A percentile compares a stretch with the other conserved stretches of the same genome.
phyloP scores from a whole-genome alignment of 345 rosid genomes.

The Eucalyptus pumila region DNA sequence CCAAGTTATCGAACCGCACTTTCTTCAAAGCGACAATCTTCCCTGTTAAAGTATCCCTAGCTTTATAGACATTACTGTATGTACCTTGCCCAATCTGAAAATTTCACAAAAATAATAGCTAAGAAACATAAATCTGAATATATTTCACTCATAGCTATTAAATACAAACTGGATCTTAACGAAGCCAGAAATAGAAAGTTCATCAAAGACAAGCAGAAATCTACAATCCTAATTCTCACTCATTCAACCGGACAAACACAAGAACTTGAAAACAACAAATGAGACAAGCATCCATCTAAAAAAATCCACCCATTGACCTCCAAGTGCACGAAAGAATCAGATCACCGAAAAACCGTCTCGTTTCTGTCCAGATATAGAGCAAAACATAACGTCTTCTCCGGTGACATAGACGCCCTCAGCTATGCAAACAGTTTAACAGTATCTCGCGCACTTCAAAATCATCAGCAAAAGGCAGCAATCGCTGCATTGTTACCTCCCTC shows the following conservation, averaged over 20 bases:
- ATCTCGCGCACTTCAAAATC: not conserved
- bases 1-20: slow-evolving; percentile 76
- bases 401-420: not conserved
- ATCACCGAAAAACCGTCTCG: not conserved
- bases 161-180: not conserved
- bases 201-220: not conserved
- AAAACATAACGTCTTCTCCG: not conserved
- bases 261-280: not conserved
- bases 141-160: not conserved
- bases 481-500: not conserved
- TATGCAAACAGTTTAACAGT: not conserved
- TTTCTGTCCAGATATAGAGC: not conserved
- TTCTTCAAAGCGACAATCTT: slow-evolving; percentile 74
- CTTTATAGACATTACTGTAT: slow-evolving; percentile 89
- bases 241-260: not conserved
- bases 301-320: not conserved
- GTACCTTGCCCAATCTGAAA: slow-evolving; percentile 77
- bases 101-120: not conserved
- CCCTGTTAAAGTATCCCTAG: slow-evolving; percentile 63
- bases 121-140: not conserved
- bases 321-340: not conserved
- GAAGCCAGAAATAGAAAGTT: not conserved
- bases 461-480: not conserved
- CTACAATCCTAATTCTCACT: not conserved
- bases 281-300: not conserved